phyloP scores from a whole-genome alignment of 768 basidiomycete genomes.

The Phaeolepiota aurea region DNA sequence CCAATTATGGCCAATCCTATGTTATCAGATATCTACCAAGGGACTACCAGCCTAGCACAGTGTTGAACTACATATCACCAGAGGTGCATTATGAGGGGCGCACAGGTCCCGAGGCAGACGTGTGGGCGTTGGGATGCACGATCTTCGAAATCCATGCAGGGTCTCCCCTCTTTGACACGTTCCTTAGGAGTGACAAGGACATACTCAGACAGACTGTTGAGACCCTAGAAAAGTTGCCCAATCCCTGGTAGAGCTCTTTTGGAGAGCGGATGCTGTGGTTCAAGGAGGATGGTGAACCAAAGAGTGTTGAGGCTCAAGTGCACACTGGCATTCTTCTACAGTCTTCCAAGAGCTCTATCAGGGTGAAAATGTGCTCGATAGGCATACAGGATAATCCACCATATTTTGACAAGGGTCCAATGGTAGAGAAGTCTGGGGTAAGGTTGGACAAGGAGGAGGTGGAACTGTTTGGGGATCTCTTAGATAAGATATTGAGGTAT shows the following conservation, averaged over 20 bases:
- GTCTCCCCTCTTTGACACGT: conserved; percentile 28
- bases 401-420: conserved; percentile 17
- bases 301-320: conserved; percentile 11
- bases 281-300: conserved; percentile 24
- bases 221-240: conserved; percentile 29
- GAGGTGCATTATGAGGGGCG: conserved; percentile 25
- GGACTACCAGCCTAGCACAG: neutral
- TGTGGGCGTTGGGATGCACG: conserved; percentile 33
- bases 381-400: neutral
- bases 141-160: conserved; percentile 36
- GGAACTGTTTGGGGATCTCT: conserved; percentile 25
- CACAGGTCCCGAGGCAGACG: conserved; percentile 18
- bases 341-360: neutral
- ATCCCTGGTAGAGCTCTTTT: conserved; percentile 31
- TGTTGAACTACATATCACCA: conserved; percentile 19
- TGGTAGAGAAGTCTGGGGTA: conserved; percentile 22
- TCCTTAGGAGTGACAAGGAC: conserved; percentile 17
- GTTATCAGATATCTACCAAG: neutral
- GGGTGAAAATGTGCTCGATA: neutral
- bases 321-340: neutral
- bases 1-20: neutral
- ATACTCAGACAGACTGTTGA: conserved; percentile 25
- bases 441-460: conserved; percentile 20
- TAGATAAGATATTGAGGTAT: conserved; percentile 31
- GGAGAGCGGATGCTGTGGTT: conserved; percentile 23